phyloP scores from a whole-genome alignment of 139 green algal genomes.

The Astrephomene gubernaculifera region DNA sequence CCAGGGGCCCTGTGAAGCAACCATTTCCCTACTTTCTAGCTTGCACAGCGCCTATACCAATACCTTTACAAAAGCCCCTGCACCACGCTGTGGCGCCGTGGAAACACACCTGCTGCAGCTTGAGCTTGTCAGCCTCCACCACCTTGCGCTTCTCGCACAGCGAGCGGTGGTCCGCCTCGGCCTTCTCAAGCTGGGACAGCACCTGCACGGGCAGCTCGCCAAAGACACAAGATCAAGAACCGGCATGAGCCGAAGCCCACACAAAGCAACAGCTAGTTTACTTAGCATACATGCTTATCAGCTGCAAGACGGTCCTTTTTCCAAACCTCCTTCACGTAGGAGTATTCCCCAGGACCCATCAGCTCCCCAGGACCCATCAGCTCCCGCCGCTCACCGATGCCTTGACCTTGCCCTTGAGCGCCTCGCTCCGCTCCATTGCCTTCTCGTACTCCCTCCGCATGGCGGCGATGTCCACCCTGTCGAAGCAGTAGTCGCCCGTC shows the following conservation, averaged over 20 bases:
- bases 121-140: constrained; percentile 39
- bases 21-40: no score
- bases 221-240: no score
- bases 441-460: constrained; percentile 41
- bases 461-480: constrained; percentile 22
- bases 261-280: no score
- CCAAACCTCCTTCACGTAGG: no score
- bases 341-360: no score
- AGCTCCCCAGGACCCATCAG: no score
- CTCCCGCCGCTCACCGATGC: constrained; percentile 41
- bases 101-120: constrained; percentile 37
- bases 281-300: no score
- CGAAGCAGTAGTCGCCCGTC: constrained; percentile 86
- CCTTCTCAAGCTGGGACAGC: constrained; percentile 93
- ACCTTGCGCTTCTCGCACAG: constrained; percentile 79
- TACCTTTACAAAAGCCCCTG: no score
- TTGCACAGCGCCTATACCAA: no score
- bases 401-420: constrained; percentile 58
- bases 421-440: constrained; percentile 1
- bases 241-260: no score
- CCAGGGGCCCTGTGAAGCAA: background rate
- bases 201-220: constrained; percentile 65
- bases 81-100: no score
- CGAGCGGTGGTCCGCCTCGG: constrained; percentile 87
- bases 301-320: no score